Base-by-base conservation (phyloP, 2,329 filamentous ascomycete genomes). In the Truncatella angustata region DNA sequence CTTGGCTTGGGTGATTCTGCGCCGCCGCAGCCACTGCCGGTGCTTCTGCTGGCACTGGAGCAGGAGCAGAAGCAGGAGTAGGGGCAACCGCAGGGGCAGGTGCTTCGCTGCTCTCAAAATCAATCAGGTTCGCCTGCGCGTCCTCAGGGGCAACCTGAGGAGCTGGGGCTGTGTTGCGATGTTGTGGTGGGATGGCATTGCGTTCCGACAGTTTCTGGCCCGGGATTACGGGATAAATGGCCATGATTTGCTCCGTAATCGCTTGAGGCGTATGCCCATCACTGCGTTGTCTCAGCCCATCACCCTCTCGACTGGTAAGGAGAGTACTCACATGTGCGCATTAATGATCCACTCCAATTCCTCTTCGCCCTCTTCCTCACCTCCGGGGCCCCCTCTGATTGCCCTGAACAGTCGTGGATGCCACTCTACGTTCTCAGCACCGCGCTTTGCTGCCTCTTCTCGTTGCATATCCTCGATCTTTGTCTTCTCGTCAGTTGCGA, bases 311-410 rank as follows among this genome's bases (percentile, higher is more conserved):
- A n/a, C n/a, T n/a, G n/a, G n/a, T n/a, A n/a, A n/a, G n/a, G n/a
- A n/a, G n/a, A 11, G 65, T 1, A 37, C 77, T 65, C 72, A 96
- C 91, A 99, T 82, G 51, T 86, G 78, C 2, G 92, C 87, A 68
- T 93, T 88, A 63, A 99, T 89, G 64, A 97, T 92, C 90, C 91
- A 99, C 70, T 97, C 94, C 26, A 99, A 74, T 58, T 90, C 90
- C 66, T 95, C 91, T 68, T 95, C 89, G 24, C 89, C 90, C 66
- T 93, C 86, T 57, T 94, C 89, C 4, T 79, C 66, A 1, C 85
- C 86, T 28, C 86, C 87, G 2, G 85, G 84, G 1, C 86, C 88
- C 21, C 85, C 85, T 40, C 82, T 80, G 10, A 95, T 87, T 44
- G 75, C 74, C 54, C 91, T 82, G 77, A 99, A 99, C 11, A 97